Evolutionary conservation across 306 rosid genomes (phyloP), one percentile per base, ranked within the genome.

Genomic region (Albizia julibrissin): DNA sequence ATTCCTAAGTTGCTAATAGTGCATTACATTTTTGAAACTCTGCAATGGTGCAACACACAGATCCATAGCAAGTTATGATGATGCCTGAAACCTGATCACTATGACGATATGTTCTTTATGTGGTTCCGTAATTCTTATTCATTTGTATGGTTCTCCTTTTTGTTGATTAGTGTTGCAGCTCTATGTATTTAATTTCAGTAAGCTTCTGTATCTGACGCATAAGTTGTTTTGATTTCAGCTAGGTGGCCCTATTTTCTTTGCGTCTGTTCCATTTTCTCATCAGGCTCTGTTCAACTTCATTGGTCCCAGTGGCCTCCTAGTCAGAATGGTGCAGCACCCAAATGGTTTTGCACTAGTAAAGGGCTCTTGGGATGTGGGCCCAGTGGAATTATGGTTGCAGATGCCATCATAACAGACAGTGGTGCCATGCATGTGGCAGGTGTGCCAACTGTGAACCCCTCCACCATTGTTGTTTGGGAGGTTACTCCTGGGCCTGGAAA

Each of bases 391-490:
- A 93, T 95, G 98, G 98, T 97, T 62, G 99, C 98, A 82, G 99
- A 95, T 87, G 99, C 97, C 70, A 95, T 95, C 84, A 91, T 95
- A 80, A 93, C 99, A 66, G 99, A 93, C 74, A 90, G 91, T 81
- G 99, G 98, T 70, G 96, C 99, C 79, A 91, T 95, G 99, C 99
- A 95, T 64, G 98, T 95, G 37, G 99, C 99, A 64, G 99, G 99
- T 62, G 98, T 95, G 82, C 99, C 99, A 72, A 95, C 92, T 54
- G 97, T 95, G 82, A 95, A 95, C 74, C 99, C 99, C 70, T 95
- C 99, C 69, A 95, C 99, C 67, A 97, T 95, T 34, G 99, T 95
- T 78, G 97, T 95, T 72, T 95, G 99, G 99, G 98, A 95, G 93
- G 98, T 95, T 74, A 88, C 97, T 80, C 99, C 99, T 82, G 99